Conservation (phyloP, 1,284 basidiomycete genomes). For the Cutaneotrichosporon cutaneum region DNA sequence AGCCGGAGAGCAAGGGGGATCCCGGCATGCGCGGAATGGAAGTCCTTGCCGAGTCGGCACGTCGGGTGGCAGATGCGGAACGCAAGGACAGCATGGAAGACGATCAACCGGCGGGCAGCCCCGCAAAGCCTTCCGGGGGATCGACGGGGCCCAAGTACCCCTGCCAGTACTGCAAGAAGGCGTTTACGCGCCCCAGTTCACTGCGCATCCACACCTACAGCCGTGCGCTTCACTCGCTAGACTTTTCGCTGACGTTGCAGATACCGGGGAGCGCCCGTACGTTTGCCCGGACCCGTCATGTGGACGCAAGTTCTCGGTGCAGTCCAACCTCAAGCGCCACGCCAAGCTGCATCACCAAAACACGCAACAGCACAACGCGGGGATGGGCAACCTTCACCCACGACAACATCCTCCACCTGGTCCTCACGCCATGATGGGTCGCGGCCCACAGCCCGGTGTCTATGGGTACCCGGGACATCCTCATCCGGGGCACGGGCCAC, state of each 20-base stretch:
- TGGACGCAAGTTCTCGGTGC: conserved; percentile 47
- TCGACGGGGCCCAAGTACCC: conserved; percentile 44
- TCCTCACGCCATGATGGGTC: conserved; percentile 12
- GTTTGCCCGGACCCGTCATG: conserved; percentile 45
- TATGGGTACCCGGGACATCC: conserved; percentile 9
- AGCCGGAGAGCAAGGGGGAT: conserved; percentile 27
- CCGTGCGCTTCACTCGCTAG: conserved; percentile 36
- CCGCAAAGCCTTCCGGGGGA: conserved; percentile 13
- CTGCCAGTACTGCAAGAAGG: conserved; percentile 47
- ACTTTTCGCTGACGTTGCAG: conserved; percentile 23
- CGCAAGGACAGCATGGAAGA: conserved; percentile 22
- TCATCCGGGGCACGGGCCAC: conserved; percentile 7
- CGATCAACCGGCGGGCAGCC: conserved; percentile 19
- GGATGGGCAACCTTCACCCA: conserved; percentile 11
- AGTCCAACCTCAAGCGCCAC: conserved; percentile 51
- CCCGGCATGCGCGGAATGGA: conserved; percentile 47
- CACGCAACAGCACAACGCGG: conserved; percentile 21
- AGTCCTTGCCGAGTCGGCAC: conserved; percentile 42
- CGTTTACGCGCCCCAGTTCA: conserved; percentile 47
- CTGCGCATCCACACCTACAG: conserved; percentile 49
- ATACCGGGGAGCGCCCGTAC: conserved; percentile 50
- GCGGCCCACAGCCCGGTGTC: conserved; percentile 1
- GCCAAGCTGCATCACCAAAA: conserved; percentile 46
- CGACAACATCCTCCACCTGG: conserved; percentile 1
- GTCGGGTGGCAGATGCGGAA: conserved; percentile 38